These are phyloP conservation scores for Acanthamoeba royreba DNA, from an alignment of 208 protist genomes.

Conservation along the genomic window DNA sequence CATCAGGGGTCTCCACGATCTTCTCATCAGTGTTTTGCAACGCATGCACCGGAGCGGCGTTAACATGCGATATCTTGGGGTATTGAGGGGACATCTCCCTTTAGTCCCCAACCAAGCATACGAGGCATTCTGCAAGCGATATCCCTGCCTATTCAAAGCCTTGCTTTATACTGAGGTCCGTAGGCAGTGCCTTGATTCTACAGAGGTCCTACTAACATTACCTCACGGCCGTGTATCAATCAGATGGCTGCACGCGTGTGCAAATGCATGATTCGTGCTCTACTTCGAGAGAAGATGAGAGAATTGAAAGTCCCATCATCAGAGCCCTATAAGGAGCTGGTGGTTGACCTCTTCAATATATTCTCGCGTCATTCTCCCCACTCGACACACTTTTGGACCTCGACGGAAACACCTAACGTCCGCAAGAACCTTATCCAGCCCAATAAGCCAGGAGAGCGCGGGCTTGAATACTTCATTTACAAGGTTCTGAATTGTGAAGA, in stretches of 20 bases:
- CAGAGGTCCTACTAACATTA: neutral
- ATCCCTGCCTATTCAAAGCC: neutral
- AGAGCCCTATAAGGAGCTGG: constrained; percentile 17
- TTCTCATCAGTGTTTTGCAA: neutral
- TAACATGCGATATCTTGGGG: constrained; percentile 1
- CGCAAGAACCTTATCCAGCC: neutral
- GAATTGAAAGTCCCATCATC: constrained; percentile 23
- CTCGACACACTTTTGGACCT: constrained; percentile 11
- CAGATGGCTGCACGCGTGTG: constrained; percentile 36
- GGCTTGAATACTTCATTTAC: neutral
- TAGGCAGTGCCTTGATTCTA: neutral
- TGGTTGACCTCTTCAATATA: constrained; percentile 29
- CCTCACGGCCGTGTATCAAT: neutral
- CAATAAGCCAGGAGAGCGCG: neutral
- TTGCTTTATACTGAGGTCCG: neutral
- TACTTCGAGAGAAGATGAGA: constrained; percentile 16
- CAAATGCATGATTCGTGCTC: neutral
- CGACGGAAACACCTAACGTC: neutral
- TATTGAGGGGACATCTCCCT: neutral
- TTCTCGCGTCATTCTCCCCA: neutral
- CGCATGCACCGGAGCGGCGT: neutral
- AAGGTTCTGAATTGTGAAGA: too few relatives aligned
- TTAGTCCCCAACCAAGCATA: neutral
- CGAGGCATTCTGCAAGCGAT: neutral
- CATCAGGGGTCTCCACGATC: neutral